A percentile compares a stretch with the other conserved stretches of the same genome.
Evolutionary conservation across 495 filamentous ascomycete species (phyloP).

Genomic region (Parathielavia hyrcaniae): DNA sequence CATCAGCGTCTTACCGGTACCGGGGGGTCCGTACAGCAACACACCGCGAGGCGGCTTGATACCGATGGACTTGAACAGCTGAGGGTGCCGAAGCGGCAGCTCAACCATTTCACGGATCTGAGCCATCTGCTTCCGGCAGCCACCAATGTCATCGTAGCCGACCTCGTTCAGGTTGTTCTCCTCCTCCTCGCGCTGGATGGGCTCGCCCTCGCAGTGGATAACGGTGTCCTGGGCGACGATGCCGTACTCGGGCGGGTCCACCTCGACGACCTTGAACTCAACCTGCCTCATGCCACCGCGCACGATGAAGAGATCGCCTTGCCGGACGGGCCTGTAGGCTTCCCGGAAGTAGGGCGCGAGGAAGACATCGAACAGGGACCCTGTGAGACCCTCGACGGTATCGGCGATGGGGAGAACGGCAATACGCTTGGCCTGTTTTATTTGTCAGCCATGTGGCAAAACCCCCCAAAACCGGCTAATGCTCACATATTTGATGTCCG

Average conservation of each 20-base stretch:
- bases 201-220: constrained; percentile 98
- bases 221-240: constrained; percentile 98
- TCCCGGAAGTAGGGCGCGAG: constrained; percentile 99
- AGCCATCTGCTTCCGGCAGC: constrained; percentile 99
- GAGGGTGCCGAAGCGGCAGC: constrained; percentile 89
- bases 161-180: constrained; percentile 99
- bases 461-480: not conserved
- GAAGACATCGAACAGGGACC: constrained; percentile 97
- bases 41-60: constrained; percentile 99
- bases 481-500: constrained; percentile 99
- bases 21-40: constrained; percentile 91
- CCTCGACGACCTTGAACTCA: constrained; percentile 98
- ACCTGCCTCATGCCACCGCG: constrained; percentile 98
- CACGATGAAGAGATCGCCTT: constrained; percentile 95
- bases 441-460: constrained; percentile 9
- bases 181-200: constrained; percentile 96
- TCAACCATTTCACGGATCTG: constrained; percentile 98
- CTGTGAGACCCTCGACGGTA: constrained; percentile 94
- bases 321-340: constrained; percentile 91
- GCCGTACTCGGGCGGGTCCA: constrained; percentile 95
- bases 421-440: constrained; percentile 84
- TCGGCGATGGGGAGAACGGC: constrained; percentile 97
- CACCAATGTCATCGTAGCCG: constrained; percentile 98
- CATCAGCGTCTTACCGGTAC: constrained; percentile 99
- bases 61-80: constrained; percentile 99